These are phyloP conservation scores for Nothophytophthora sp. DNA, from an alignment of 352 stramenopile species.

Conservation along the genomic window DNA sequence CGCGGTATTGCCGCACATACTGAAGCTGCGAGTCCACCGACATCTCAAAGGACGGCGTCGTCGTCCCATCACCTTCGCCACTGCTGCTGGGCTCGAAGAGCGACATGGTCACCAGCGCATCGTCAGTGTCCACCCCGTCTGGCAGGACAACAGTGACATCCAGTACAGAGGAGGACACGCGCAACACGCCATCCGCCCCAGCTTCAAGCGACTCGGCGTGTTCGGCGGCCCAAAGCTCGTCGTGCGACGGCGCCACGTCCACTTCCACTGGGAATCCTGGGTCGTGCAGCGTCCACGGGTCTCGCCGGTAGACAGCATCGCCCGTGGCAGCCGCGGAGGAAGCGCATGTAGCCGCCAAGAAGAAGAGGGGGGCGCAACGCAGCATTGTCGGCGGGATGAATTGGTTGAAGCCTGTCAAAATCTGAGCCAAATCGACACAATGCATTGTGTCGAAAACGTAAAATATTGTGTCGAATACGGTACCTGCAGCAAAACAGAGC, in stretches of 20 bases:
- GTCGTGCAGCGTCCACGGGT: slow-evolving; percentile 34
- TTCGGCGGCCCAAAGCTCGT: slow-evolving; percentile 23
- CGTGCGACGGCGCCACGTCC: slow-evolving; percentile 30
- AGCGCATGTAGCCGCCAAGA: not conserved
- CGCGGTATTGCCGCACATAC: slow-evolving; percentile 26
- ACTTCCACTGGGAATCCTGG: slow-evolving; percentile 32
- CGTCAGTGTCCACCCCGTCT: slow-evolving; percentile 7
- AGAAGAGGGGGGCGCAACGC: slow-evolving; percentile 25
- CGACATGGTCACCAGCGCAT: slow-evolving; percentile 28
- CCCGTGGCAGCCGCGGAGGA: not conserved
- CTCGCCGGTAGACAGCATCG: slow-evolving; percentile 2
- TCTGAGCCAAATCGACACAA: too few relatives aligned
- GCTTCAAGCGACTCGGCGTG: not conserved
- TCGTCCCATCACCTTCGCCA: too few relatives aligned
- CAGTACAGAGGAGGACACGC: slow-evolving; percentile 34
- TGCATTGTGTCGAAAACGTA: too few relatives aligned
- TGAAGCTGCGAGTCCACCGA: slow-evolving; percentile 30
- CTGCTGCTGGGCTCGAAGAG: slow-evolving; percentile 20
- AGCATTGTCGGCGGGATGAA: slow-evolving; percentile 2
- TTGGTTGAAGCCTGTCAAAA: not conserved
- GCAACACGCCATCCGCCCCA: slow-evolving; percentile 7
- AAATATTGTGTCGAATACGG: too few relatives aligned
- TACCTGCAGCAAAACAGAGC: too few relatives aligned
- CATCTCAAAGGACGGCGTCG: slow-evolving; percentile 14
- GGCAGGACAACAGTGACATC: slow-evolving; percentile 29